Evolutionary conservation across 2,329 filamentous ascomycete genomes (phyloP), one percentile per base, ranked within the genome.

Genomic region (Sclerotinia borealis): DNA sequence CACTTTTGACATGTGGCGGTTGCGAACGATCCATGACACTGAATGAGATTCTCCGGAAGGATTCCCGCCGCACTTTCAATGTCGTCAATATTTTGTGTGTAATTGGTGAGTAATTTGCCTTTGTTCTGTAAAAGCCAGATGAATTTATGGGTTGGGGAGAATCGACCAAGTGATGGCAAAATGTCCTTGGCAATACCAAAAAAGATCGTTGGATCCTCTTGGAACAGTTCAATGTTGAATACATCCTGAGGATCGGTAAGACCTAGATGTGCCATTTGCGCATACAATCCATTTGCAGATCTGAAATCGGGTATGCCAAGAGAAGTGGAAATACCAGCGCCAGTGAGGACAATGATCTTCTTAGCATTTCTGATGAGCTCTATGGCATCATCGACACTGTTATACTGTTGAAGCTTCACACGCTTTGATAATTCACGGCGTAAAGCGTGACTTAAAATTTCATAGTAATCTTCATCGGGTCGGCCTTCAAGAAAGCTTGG

Each of bases 31-130:
- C 95, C 95, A 74, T 99, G 95, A 75, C 95, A 98, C 77, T 99
- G 93, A 34, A 99, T 89, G 22, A 98, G 83, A 73, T 95, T 96
- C 39, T 91, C 87, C 1, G 85, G 83, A 27, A 81, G 77, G 65
- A 99, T 91, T 27, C 95, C 95, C 0, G 93, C 93, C 72, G 90
- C 87, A 66, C 87, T 84, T 76, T 99, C 93, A 59, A 97, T 86
- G 71, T 97, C 97, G 79, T 99, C 95, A 72, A 99, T 98, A 76
- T 99, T 99, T 75, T 99, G 95, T 0, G 95, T 96, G 79, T 97
- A 99, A 78, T 98, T 97, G 48, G 93, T 98, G 65, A 97, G 84
- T 8, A 99, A 84, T 76, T 96, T 96, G 68, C 85, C 87, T 75
- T 92, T 90, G 69, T 93, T 84, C 76, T 99, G 91, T 41, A 99